A percentile compares a stretch with the other conserved stretches of the same genome.
These are phyloP conservation scores for Luffa aegyptiaca DNA, from an alignment of 306 rosid genomes.

Conservation along the genomic window DNA sequence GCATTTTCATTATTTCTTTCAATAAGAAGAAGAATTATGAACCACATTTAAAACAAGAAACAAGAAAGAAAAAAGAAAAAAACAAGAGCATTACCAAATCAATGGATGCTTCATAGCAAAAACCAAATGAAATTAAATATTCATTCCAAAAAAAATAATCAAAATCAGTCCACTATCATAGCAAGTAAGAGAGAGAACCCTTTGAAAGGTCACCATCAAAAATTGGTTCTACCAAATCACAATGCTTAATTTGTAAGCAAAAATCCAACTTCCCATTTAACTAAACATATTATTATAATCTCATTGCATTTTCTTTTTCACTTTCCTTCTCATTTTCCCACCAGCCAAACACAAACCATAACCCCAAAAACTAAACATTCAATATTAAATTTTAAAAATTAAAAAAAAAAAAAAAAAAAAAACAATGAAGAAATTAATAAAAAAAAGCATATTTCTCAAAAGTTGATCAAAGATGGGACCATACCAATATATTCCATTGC, in stretches of 20 bases:
- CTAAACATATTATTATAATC: background rate
- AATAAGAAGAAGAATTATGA: too few species aligned
- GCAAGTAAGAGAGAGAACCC: background rate
- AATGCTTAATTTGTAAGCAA: conserved; percentile 24
- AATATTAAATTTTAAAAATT: background rate
- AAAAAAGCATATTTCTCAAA: conserved; percentile 9
- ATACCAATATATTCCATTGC: conserved; percentile 20
- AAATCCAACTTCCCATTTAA: conserved; percentile 10
- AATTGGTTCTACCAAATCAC: conserved; percentile 11
- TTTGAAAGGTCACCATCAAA: background rate
- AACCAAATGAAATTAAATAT: background rate
- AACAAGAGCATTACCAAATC: too few species aligned
- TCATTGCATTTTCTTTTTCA: background rate
- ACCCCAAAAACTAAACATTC: background rate
- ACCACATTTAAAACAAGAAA: background rate
- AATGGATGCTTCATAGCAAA: background rate
- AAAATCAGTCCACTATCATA: background rate
- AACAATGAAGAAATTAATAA: too few species aligned
- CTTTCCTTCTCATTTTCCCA: background rate
- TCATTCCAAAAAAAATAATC: background rate
- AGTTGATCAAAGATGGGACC: conserved; percentile 1
- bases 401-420: background rate
- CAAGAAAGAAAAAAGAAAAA: background rate
- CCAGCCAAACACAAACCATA: background rate
- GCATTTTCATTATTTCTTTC: background rate